Percentiles rank a stretch among this genome's conserved stretches.
These are phyloP conservation scores for Nemania sp. DNA, from an alignment of 2,329 filamentous ascomycete genomes.

Conservation along the genomic window DNA sequence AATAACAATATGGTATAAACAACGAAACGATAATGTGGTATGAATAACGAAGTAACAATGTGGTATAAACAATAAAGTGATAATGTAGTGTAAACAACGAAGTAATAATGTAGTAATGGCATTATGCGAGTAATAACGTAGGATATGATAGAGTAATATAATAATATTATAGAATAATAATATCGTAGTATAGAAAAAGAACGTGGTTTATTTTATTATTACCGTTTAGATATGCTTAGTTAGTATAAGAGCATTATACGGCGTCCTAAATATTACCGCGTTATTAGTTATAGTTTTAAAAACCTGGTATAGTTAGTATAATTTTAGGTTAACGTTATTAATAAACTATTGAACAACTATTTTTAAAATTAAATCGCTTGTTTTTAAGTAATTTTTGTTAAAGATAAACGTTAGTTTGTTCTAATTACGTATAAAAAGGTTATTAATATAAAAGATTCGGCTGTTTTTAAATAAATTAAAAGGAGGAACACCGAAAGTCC, in stretches of 20 bases:
- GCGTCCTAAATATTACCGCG: background rate
- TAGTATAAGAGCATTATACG: background rate
- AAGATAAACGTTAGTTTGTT: background rate
- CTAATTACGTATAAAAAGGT: background rate
- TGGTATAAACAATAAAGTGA: background rate
- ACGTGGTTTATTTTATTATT: background rate
- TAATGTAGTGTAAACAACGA: background rate
- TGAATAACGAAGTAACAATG: background rate
- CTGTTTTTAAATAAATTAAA: background rate
- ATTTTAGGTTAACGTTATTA: constrained; percentile 1
- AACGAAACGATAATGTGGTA: background rate
- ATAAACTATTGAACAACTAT: background rate
- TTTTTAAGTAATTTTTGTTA: constrained; percentile 4
- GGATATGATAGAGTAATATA: background rate
- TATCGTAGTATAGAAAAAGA: background rate
- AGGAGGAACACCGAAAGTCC: background rate
- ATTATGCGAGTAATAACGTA: background rate
- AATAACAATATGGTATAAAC: background rate
- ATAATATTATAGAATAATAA: background rate
- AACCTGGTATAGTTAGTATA: background rate
- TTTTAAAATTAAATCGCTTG: constrained; percentile 1
- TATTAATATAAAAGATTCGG: background rate
- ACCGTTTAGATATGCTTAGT: background rate
- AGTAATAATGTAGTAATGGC: background rate
- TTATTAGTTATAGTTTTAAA: constrained; percentile 1